A percentile compares a stretch with the other conserved stretches of the same genome.
These are phyloP conservation scores for Candida boidinii DNA, from an alignment of 805 yeast species.

Conservation along the genomic window DNA sequence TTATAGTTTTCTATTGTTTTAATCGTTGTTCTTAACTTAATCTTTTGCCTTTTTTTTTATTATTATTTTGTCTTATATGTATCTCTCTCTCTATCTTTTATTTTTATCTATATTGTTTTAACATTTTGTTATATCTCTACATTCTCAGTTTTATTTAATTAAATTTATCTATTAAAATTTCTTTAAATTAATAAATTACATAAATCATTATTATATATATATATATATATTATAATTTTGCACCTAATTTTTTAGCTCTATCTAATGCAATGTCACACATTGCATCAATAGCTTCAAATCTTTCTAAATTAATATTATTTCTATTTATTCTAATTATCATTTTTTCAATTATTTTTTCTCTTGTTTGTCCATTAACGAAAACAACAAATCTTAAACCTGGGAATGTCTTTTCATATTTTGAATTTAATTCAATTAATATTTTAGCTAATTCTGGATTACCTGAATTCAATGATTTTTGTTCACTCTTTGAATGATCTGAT, in stretches of 20 bases:
- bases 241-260: constrained; percentile 49
- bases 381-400: constrained; percentile 78
- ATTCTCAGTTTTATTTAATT: too few species aligned
- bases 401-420: constrained; percentile 32
- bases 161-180: too few species aligned
- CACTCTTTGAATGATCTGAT: constrained; percentile 58
- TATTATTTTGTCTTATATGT: too few species aligned
- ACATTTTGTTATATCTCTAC: too few species aligned
- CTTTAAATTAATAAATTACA: too few species aligned
- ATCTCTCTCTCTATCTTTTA: too few species aligned
- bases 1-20: too few species aligned
- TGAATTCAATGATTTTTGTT: constrained; percentile 57
- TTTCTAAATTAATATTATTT: constrained; percentile 46
- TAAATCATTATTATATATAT: too few species aligned
- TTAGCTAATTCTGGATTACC: constrained; percentile 40
- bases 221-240: constrained; percentile 18
- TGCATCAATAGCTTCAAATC: constrained; percentile 64
- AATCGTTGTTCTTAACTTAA: too few species aligned
- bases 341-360: constrained; percentile 54
- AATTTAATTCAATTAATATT: constrained; percentile 45
- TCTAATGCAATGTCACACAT: constrained; percentile 91
- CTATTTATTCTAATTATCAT: constrained; percentile 54
- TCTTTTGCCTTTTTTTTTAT: too few species aligned
- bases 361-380: constrained; percentile 77
- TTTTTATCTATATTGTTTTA: too few species aligned